These are phyloP conservation scores for Plasmodium vinckei DNA, from an alignment of 169 alveolate genomes.

Conservation along the genomic window DNA sequence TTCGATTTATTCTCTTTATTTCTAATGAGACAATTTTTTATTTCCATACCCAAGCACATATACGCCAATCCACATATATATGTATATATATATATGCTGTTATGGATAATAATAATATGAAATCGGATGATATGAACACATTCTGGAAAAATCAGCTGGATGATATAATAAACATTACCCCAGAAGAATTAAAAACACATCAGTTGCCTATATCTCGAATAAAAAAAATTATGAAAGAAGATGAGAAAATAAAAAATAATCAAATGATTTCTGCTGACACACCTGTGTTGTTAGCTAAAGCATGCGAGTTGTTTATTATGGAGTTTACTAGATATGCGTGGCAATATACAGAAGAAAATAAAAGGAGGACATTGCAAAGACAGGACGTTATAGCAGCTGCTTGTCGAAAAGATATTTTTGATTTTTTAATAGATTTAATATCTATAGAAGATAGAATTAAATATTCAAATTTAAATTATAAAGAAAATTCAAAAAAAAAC, in stretches of 20 bases:
- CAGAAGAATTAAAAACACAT: conserved; percentile 72
- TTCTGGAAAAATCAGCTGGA: conserved; percentile 66
- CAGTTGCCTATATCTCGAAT: conserved; percentile 95
- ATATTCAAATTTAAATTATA: conserved; percentile 24
- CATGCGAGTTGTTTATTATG: conserved; percentile 96
- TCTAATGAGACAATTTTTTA: conserved; percentile 9
- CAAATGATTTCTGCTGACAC: conserved; percentile 96
- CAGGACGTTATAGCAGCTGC: conserved; percentile 89
- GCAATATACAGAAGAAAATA: conserved; percentile 92
- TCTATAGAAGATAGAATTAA: conserved; percentile 61
- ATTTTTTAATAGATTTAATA: conserved; percentile 90
- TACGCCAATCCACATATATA: neutral
- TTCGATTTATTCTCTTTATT: neutral
- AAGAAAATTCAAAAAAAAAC: conserved; percentile 18
- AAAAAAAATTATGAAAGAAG: conserved; percentile 96
- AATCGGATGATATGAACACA: conserved; percentile 23
- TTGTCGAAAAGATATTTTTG: conserved; percentile 91
- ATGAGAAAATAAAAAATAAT: conserved; percentile 92
- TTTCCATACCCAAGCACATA: neutral
- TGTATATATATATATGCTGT: conserved; percentile 30
- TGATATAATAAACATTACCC: conserved; percentile 38
- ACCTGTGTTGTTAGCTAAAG: conserved; percentile 96
- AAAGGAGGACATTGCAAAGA: conserved; percentile 93
- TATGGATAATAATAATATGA: conserved; percentile 45
- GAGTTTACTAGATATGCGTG: conserved; percentile 95